These are phyloP conservation scores for Acanthamoeba triangularis DNA, from an alignment of 208 protist genomes.

Conservation along the genomic window DNA sequence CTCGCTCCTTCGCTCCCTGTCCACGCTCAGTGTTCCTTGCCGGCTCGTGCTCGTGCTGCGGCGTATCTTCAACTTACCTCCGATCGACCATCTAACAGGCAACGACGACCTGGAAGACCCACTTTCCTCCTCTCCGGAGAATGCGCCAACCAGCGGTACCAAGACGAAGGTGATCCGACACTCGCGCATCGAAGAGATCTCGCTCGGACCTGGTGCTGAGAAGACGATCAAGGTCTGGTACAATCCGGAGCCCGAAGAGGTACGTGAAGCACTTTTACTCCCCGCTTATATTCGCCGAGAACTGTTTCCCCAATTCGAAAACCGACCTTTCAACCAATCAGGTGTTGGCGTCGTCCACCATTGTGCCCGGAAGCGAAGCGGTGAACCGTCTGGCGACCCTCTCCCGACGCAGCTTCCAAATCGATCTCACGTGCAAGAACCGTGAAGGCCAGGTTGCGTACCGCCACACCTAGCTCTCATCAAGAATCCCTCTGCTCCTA, in stretches of 20 bases:
- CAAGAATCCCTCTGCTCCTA: too few relatives aligned
- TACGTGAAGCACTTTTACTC: not conserved
- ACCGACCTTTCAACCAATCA: too few relatives aligned
- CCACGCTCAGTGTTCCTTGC: too few relatives aligned
- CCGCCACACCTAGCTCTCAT: too few relatives aligned
- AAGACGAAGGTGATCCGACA: not conserved
- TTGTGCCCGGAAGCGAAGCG: slow-evolving; percentile 49
- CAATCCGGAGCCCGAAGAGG: slow-evolving; percentile 71
- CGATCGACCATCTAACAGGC: not conserved
- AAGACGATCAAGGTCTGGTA: slow-evolving; percentile 80
- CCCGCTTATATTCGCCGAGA: not conserved
- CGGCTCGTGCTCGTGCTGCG: not conserved
- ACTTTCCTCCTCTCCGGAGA: not conserved
- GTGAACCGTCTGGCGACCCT: slow-evolving; percentile 9
- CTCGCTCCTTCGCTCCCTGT: not conserved
- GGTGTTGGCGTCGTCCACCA: slow-evolving; percentile 1
- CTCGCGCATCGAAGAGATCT: slow-evolving; percentile 83
- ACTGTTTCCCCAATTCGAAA: not conserved
- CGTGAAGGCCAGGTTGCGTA: slow-evolving; percentile 18
- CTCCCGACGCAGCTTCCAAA: slow-evolving; percentile 23
- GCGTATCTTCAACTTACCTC: not conserved
- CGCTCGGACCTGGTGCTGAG: slow-evolving; percentile 81
- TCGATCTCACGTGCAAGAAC: slow-evolving; percentile 52
- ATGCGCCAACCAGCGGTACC: not conserved
- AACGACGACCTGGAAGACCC: not conserved